A percentile compares a stretch with the other conserved stretches of the same genome.
These are phyloP conservation scores for Fagopyrum esculentum DNA, from an alignment of 148 eudicot genomes.

Conservation along the genomic window DNA sequence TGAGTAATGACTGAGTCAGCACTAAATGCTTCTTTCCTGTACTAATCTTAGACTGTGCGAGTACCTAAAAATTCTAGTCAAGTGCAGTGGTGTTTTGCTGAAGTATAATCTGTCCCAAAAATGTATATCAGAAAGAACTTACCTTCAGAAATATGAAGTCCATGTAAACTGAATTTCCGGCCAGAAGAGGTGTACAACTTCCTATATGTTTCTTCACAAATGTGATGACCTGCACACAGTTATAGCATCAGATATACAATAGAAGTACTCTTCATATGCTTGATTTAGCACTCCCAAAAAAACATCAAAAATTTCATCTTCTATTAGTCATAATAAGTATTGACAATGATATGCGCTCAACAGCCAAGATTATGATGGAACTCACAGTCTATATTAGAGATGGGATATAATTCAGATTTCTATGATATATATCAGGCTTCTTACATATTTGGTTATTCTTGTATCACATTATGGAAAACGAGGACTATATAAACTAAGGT, in stretches of 20 bases:
- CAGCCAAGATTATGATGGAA: neutral
- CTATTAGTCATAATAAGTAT: neutral
- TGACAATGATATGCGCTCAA: neutral
- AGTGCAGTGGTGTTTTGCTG: neutral
- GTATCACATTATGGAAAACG: neutral
- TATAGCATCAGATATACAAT: slow-evolving; percentile 6
- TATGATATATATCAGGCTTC: neutral
- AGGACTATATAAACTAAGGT: neutral
- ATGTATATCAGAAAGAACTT: slow-evolving; percentile 1
- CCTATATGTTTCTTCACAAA: slow-evolving; percentile 66
- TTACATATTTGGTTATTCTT: neutral
- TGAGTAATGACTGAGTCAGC: neutral
- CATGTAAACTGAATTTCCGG: slow-evolving; percentile 72
- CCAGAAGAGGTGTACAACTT: slow-evolving; percentile 52
- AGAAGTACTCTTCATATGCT: neutral
- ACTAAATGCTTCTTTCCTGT: neutral
- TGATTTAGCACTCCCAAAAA: neutral
- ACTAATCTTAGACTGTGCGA: neutral
- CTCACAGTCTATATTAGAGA: neutral
- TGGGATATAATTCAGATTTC: neutral
- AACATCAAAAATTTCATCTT: neutral
- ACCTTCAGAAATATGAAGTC: slow-evolving; percentile 78
- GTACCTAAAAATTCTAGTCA: neutral
- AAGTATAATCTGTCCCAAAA: neutral
- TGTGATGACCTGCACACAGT: slow-evolving; percentile 50